Evolutionary conservation across 129 eudicot genomes (phyloP).

Genomic region (Chrysanthemum makinoi): DNA sequence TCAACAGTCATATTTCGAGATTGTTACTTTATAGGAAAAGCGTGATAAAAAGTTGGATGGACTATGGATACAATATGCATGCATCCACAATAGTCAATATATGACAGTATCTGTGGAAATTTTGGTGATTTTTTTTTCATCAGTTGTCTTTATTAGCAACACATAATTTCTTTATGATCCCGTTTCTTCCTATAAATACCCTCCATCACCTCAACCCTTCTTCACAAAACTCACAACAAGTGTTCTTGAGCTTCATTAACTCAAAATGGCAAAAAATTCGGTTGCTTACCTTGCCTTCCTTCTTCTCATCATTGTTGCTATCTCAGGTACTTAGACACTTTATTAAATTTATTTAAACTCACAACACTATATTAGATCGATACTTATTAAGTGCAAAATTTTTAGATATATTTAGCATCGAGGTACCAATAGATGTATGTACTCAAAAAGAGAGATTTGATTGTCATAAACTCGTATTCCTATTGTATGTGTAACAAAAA

Average conservation of each 20-base stretch:
- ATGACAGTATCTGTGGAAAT: conserved; percentile 13
- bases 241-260: neutral
- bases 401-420: too few relatives aligned
- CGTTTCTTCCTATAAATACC: conserved; percentile 14
- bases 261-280: conserved; percentile 19
- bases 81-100: neutral
- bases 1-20: too few relatives aligned
- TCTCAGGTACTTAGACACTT: conserved; percentile 15
- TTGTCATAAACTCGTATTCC: too few relatives aligned
- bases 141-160: neutral
- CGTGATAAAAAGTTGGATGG: too few relatives aligned
- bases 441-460: too few relatives aligned
- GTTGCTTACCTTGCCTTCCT: neutral
- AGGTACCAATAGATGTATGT: too few relatives aligned
- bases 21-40: too few relatives aligned
- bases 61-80: neutral
- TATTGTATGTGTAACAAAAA: too few relatives aligned
- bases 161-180: neutral
- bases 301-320: conserved; percentile 8
- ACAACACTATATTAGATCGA: too few relatives aligned
- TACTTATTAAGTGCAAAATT: neutral
- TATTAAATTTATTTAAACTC: neutral
- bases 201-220: too few relatives aligned
- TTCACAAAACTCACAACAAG: too few relatives aligned
- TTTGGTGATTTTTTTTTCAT: neutral